Percentiles rank a stretch among this genome's conserved stretches.
phyloP scores from a whole-genome alignment of 805 yeast genomes.

The Cyberlindnera sargentensis region DNA sequence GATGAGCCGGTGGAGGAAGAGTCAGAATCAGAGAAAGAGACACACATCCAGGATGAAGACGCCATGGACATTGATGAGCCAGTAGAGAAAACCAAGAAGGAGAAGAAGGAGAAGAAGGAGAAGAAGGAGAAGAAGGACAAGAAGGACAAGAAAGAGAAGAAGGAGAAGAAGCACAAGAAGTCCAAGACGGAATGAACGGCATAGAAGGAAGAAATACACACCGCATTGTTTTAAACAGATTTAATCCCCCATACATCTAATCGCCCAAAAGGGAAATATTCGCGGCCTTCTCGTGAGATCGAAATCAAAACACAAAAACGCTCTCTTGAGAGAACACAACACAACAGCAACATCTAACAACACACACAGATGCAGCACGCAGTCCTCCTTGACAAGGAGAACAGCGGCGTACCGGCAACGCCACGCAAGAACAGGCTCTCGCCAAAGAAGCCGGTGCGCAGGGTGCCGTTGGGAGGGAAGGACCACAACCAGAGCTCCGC shows the following conservation, averaged over 20 bases:
- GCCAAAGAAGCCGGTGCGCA: slow-evolving; percentile 4
- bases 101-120: slow-evolving; percentile 4
- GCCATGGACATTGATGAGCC: slow-evolving; percentile 10
- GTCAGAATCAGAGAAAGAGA: slow-evolving; percentile 1
- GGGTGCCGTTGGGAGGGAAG: slow-evolving; percentile 21
- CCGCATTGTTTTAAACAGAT: neutral
- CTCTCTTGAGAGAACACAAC: neutral
- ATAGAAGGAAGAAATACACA: neutral
- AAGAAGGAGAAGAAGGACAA: slow-evolving; percentile 8
- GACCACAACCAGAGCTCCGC: slow-evolving; percentile 5
- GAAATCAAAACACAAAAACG: neutral
- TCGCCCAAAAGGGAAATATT: neutral
- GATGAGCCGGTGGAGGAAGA: slow-evolving; percentile 1
- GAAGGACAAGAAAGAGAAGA: slow-evolving; percentile 12
- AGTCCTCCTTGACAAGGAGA: slow-evolving; percentile 15
- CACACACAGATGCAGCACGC: neutral
- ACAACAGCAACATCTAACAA: neutral
- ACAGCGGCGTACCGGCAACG: slow-evolving; percentile 1
- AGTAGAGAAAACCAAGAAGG: slow-evolving; percentile 3
- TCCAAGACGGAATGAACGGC: slow-evolving; percentile 5
- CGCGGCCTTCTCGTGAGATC: neutral
- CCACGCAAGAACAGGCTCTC: slow-evolving; percentile 2
- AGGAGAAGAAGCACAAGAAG: slow-evolving; percentile 12
- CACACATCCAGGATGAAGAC: slow-evolving; percentile 3
- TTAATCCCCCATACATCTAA: neutral